phyloP scores from a whole-genome alignment of 257 asterid species.

The Gynochthodes officinalis region DNA sequence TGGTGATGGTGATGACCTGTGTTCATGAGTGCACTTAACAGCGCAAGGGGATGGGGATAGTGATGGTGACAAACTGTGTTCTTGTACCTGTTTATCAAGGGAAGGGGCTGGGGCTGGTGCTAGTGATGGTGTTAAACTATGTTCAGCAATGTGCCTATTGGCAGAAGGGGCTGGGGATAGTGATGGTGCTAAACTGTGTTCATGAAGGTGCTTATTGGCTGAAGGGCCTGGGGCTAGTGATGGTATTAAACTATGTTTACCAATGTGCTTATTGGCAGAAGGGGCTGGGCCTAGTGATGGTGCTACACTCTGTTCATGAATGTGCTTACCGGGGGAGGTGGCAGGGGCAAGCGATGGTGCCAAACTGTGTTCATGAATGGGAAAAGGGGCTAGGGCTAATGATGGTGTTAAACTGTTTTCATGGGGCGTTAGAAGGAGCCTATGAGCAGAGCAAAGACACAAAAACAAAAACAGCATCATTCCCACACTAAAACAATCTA shows the following conservation, averaged over 20 bases:
- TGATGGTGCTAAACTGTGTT: not conserved
- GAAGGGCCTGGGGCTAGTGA: too few species aligned
- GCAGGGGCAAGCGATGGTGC: not conserved
- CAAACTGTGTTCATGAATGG: not conserved
- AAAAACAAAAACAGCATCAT: conserved; percentile 11
- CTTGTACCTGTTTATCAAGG: too few species aligned
- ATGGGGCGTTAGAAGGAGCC: conserved; percentile 13
- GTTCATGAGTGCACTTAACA: too few species aligned
- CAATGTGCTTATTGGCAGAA: not conserved
- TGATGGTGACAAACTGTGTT: not conserved
- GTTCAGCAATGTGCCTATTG: too few species aligned
- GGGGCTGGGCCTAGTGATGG: not conserved
- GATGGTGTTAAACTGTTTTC: not conserved
- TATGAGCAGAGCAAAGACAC: conserved; percentile 17
- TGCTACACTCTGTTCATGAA: not conserved
- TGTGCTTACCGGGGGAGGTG: not conserved
- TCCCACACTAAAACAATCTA: not conserved
- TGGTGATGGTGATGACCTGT: not conserved
- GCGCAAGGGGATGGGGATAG: not conserved
- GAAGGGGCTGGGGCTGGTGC: not conserved
- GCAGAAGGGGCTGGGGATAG: not conserved
- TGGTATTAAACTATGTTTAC: too few species aligned
- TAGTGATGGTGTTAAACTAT: not conserved
- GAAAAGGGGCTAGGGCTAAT: not conserved
- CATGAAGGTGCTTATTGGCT: not conserved